Percentiles rank a stretch among this genome's conserved stretches.
phyloP scores from a whole-genome alignment of 169 alveolate species.

The Plasmodium berghei region DNA sequence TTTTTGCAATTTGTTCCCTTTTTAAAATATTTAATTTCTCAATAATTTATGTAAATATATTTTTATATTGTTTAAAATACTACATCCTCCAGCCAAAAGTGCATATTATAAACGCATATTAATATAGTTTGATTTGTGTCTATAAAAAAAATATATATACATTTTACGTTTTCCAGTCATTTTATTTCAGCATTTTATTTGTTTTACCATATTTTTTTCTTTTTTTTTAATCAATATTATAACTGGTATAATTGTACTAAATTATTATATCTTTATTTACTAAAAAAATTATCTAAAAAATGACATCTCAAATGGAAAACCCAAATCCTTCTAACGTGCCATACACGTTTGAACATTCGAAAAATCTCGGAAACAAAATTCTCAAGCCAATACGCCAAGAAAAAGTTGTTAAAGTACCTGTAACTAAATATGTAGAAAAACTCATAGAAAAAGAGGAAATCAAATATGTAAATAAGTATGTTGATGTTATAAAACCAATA shows the following conservation, averaged over 20 bases:
- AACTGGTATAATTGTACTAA: constrained; percentile 3
- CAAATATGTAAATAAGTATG: constrained; percentile 71
- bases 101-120: no score
- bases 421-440: constrained; percentile 71
- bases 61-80: no score
- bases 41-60: no score
- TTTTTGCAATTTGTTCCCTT: no score
- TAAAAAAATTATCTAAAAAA: constrained; percentile 44
- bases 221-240: constrained; percentile 4
- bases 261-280: constrained; percentile 7
- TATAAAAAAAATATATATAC: not conserved
- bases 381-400: constrained; percentile 76
- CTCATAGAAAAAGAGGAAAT: constrained; percentile 67
- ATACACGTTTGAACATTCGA: constrained; percentile 65
- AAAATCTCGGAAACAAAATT: constrained; percentile 52
- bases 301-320: constrained; percentile 33
- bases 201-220: constrained; percentile 5
- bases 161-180: constrained; percentile 5
- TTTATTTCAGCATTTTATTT: not conserved
- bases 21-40: no score
- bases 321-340: constrained; percentile 16
- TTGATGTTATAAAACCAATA: constrained; percentile 67
- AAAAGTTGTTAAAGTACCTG: constrained; percentile 72
- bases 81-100: no score
- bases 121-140: no score